phyloP scores from a whole-genome alignment of 2,329 filamentous ascomycete species.

The Sarocladium oryzae region DNA sequence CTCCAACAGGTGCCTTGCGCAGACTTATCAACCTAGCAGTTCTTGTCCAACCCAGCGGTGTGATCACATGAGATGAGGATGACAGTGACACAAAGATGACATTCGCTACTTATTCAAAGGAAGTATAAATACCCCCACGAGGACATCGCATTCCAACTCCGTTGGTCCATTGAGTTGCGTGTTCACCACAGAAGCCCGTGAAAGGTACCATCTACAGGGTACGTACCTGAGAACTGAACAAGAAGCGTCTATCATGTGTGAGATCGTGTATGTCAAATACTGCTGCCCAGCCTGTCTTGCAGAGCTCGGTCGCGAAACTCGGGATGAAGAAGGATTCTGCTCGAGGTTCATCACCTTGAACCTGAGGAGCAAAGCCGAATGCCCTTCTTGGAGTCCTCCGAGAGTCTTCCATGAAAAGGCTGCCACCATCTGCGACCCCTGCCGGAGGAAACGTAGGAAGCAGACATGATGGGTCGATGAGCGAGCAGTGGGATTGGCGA shows the following conservation, averaged over 20 bases:
- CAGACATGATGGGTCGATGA: no score
- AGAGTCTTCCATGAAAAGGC: background rate
- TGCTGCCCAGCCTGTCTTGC: background rate
- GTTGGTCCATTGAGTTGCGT: no score
- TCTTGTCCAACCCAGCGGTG: no score
- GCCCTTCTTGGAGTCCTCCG: background rate
- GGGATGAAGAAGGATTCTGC: background rate
- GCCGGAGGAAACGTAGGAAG: background rate
- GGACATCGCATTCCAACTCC: background rate
- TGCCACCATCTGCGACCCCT: background rate
- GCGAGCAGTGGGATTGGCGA: no score
- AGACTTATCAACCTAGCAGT: no score
- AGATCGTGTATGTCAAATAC: background rate
- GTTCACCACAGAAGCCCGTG: no score
- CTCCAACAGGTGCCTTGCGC: no score
- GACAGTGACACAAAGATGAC: no score
- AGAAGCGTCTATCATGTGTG: background rate
- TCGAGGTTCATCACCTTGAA: background rate
- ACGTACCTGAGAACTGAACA: background rate
- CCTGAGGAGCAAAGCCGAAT: background rate
- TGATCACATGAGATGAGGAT: no score
- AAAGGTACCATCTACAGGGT: background rate
- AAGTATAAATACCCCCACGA: no score
- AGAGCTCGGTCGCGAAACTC: background rate
- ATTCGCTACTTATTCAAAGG: no score